Evolutionary conservation across 2,329 filamentous ascomycete genomes (phyloP), one percentile per base, ranked within the genome.

Genomic region (Pseudocercospora macadamiae): DNA sequence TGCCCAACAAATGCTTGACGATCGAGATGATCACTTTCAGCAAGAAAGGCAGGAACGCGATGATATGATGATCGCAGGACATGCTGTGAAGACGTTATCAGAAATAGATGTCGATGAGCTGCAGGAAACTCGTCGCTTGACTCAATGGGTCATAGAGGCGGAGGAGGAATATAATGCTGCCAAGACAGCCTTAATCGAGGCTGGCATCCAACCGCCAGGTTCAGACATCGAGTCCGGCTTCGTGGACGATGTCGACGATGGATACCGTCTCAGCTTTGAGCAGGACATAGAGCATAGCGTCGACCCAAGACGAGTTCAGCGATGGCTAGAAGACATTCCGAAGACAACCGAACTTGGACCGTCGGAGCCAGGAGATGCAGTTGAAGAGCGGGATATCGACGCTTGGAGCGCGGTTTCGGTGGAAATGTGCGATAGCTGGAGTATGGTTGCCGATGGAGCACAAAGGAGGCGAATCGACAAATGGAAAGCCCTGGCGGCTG

Each of bases 341-440:
- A 55, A 57, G 12, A 25, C 23, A 5, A 54, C 34, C 21, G 10
- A 10, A 23, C 32, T 25, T 21, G 28, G 36, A 49, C 37, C 14
- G 3, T 32, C 48, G 9, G 9, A 54, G 14, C 8, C 16, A 3
- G 10, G 10, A 10, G 10, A 8, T 39, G 7, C 9, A 1, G 4
- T 4, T 2, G 30, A 10, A 10, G 58, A 56, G 4, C 21, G n/a
- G 7, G 62, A 63, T 19, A 45, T 54, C 9, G n/a, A n/a, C n/a
- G n/a, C n/a, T n/a, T 63, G 59, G 61, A 52, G 55, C 6, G 54
- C 53, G 2, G 42, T 47, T 42, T 56, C 63, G 25, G 61, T 68
- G 6, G 64, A 58, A 9, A 63, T 64, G 8, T 59, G 57, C 48
- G 64, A 67, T 34, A 66, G 63, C 32, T 32, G 52, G 7, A 67